phyloP scores from a whole-genome alignment of 106 monocot species.

The Acorus calamus region DNA sequence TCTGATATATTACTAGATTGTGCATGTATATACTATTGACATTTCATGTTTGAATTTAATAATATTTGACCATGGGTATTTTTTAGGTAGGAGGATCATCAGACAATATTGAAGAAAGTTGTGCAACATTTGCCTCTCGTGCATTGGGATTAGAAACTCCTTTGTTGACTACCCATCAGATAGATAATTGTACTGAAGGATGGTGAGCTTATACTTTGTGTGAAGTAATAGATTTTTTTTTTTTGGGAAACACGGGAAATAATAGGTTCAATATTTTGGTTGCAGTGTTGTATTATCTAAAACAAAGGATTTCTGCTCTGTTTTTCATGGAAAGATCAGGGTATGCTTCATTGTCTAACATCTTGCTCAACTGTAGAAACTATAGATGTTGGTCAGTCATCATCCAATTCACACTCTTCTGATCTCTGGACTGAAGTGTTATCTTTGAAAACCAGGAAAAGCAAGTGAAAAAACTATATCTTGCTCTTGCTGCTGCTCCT shows the following conservation, averaged over 20 bases:
- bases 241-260: not conserved
- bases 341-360: constrained; percentile 26
- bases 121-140: constrained; percentile 89
- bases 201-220: constrained; percentile 46
- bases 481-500: constrained; percentile 79
- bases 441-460: constrained; percentile 57
- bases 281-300: constrained; percentile 87
- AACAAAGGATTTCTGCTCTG: constrained; percentile 87
- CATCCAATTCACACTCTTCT: too few relatives aligned
- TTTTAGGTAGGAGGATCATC: constrained; percentile 88
- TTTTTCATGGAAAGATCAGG: constrained; percentile 92
- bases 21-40: too few relatives aligned
- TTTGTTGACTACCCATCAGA: constrained; percentile 81
- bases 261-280: not conserved
- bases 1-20: too few relatives aligned
- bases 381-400: too few relatives aligned
- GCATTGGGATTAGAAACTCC: constrained; percentile 66
- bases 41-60: too few relatives aligned
- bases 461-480: constrained; percentile 76
- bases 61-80: not conserved
- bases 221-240: not conserved
- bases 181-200: constrained; percentile 98
- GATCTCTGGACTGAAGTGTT: not conserved
- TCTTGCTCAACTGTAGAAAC: too few relatives aligned
- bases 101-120: constrained; percentile 94